Evolutionary conservation across 371 early-diverging fungal genomes (phyloP), one percentile per base, ranked within the genome.

Genomic region (Mucor saturninus): DNA sequence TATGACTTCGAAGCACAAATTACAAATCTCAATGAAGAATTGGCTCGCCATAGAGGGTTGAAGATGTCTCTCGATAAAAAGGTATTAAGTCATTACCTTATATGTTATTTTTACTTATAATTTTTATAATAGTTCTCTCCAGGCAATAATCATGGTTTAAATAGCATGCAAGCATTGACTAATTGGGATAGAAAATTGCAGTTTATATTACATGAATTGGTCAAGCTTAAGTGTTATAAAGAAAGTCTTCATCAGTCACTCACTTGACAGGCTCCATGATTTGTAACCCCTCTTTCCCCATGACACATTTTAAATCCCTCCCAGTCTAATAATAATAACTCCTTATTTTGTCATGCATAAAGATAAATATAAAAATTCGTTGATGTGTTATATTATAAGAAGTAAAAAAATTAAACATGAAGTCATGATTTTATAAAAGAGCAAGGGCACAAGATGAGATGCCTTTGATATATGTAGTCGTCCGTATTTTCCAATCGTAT

Each of bases 401-500:
- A 13, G 50, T 30, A 30, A 30, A 50, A 21, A 14, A 50, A 29
- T 13, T 28, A 30, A 30, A 50, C 2, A 30, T 13, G 10, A 30
- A 28, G 30, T 28, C 13, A 29, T 30, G 28, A 10, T 13, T 31
- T 28, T 1, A 50, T 10, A 29, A 29, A 30, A 30, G 10, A 50
- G 13, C 4, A 13, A 28, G 21, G 13, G 31, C 2, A 45, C 8
- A 42, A 14, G 10, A 42, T 42, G 35, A 61, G 66, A 58, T 43
- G 69, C 68, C 28, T 30, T 21, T 11, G 75, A 70, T n/a, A 78
- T 65, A 52, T 78, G 75, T 29, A 80, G 50, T 42, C 68, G 69
- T 31, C 80, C 80, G 43, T 76, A 63, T 55, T 80, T 73, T 14
- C 80, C 80, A 55, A 76, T 62, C 1, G 80, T 67, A 63, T 80